Evolutionary conservation across 345 rosid genomes (phyloP).

Genomic region (Eucalyptus decipiens): DNA sequence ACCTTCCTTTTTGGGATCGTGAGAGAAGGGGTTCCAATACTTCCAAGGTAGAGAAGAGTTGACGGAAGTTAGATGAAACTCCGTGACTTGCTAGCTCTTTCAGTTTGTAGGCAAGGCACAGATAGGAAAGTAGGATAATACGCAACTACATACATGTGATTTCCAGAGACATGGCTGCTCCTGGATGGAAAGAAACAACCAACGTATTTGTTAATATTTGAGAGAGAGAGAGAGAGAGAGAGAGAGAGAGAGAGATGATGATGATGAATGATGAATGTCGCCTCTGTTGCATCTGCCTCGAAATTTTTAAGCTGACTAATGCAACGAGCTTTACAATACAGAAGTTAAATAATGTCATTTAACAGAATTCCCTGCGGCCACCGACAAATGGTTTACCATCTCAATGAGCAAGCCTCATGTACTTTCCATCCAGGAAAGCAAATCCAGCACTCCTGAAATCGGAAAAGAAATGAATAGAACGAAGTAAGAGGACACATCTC

Average conservation of each 20-base stretch:
- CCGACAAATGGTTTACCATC: not conserved
- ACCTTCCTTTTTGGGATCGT: too few relatives aligned
- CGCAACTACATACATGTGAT: not conserved
- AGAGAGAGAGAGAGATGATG: too few relatives aligned
- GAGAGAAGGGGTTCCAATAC: too few relatives aligned
- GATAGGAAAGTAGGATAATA: not conserved
- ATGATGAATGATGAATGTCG: not conserved
- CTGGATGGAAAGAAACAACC: not conserved
- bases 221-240: too few relatives aligned
- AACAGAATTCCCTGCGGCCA: not conserved
- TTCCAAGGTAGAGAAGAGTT: too few relatives aligned
- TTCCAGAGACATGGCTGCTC: not conserved
- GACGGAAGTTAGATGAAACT: too few relatives aligned
- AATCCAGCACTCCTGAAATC: slow-evolving; percentile 27
- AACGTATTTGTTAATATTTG: not conserved
- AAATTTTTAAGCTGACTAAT: too few relatives aligned
- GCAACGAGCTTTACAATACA: too few relatives aligned
- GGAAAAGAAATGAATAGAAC: too few relatives aligned
- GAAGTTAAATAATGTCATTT: too few relatives aligned
- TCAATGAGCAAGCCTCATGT: slow-evolving; percentile 10
- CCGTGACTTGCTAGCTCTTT: too few relatives aligned
- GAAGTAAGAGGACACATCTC: too few relatives aligned
- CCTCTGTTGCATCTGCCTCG: not conserved
- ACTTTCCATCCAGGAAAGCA: slow-evolving; percentile 34
- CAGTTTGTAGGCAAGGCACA: not conserved